Evolutionary conservation across 345 rosid species (phyloP).

Genomic region (Corchorus olitorius): DNA sequence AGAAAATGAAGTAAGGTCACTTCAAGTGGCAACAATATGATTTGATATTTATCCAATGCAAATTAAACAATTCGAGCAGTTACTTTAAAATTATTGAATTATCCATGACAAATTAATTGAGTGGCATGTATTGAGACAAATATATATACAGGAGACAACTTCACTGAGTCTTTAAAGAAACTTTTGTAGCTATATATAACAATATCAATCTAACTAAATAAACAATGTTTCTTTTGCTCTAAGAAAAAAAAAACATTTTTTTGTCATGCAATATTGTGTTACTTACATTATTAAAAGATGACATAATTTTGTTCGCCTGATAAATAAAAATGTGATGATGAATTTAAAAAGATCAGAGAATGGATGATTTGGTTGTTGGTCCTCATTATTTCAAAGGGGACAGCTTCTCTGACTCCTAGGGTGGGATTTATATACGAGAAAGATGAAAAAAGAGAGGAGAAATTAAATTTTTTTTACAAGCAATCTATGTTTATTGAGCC

Average conservation of each 20-base stretch:
- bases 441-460: neutral
- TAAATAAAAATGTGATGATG: neutral
- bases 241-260: too few relatives aligned
- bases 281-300: neutral
- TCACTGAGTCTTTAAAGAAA: neutral
- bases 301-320: neutral
- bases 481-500: too few relatives aligned
- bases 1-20: too few relatives aligned
- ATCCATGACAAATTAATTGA: neutral
- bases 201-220: neutral
- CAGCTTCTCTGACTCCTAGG: constrained; percentile 27
- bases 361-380: constrained; percentile 18
- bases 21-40: too few relatives aligned
- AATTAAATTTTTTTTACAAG: too few relatives aligned
- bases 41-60: neutral
- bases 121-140: constrained; percentile 12
- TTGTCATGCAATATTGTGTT: neutral
- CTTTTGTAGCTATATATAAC: neutral
- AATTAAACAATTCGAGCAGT: neutral
- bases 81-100: neutral
- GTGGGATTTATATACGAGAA: constrained; percentile 17
- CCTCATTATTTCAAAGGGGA: constrained; percentile 29
- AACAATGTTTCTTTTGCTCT: too few relatives aligned
- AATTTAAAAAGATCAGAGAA: neutral
- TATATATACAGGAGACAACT: neutral